A percentile compares a stretch with the other conserved stretches of the same genome.
Evolutionary conservation across 768 basidiomycete genomes (phyloP).

Genomic region (Grammothele lineata): DNA sequence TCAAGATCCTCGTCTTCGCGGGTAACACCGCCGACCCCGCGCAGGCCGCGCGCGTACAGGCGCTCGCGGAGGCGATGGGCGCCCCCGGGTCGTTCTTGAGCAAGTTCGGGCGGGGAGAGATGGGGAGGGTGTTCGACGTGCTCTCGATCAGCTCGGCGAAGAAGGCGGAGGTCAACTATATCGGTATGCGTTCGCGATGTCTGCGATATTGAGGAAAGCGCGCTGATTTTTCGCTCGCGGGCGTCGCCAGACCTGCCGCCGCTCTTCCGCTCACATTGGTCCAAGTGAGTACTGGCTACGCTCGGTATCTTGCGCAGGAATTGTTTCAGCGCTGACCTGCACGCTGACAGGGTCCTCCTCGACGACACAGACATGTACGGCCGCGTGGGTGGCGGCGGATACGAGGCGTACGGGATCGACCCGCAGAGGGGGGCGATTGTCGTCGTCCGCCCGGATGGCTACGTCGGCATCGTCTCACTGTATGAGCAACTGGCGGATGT

Average conservation of each 20-base stretch:
- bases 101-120: conserved; percentile 7
- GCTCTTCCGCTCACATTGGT: conserved; percentile 52
- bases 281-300: conserved; percentile 47
- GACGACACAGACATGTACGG: conserved; percentile 50
- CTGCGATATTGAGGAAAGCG: background rate
- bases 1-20: conserved; percentile 44
- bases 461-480: conserved; percentile 54
- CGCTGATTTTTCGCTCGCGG: no score
- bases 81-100: conserved; percentile 17
- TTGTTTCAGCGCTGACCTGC: background rate
- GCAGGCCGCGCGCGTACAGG: conserved; percentile 14
- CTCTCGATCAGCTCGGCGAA: conserved; percentile 10
- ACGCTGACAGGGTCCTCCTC: conserved; percentile 44
- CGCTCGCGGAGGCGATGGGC: conserved; percentile 17
- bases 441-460: conserved; percentile 62
- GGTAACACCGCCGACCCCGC: conserved; percentile 32
- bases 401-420: conserved; percentile 50
- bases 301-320: background rate
- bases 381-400: conserved; percentile 48
- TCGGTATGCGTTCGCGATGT: conserved; percentile 1
- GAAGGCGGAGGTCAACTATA: conserved; percentile 10
- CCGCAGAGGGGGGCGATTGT: conserved; percentile 41
- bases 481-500: conserved; percentile 38
- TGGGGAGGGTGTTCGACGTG: conserved; percentile 11
- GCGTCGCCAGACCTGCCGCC: conserved; percentile 43